A percentile compares a stretch with the other conserved stretches of the same genome.
Conservation (phyloP, 139 green algal species). For the Chlamydomonas eustigma region DNA sequence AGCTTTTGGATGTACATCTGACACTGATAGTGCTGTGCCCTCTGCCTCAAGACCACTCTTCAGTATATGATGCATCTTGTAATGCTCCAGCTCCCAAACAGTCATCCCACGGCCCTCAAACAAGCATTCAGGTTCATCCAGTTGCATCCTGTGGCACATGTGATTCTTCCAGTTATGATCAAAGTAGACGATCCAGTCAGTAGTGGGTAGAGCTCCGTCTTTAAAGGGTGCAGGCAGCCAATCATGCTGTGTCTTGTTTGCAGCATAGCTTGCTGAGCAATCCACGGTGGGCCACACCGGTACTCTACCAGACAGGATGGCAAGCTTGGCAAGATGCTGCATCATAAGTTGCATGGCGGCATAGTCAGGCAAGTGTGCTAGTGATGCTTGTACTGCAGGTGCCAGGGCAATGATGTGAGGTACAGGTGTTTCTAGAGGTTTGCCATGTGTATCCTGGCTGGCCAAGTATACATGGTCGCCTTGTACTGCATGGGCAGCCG, state of each 20-base stretch:
- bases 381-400: not conserved
- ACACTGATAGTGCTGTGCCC: too few relatives aligned
- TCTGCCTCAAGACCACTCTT: too few relatives aligned
- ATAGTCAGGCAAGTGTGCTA: not conserved
- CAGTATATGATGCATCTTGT: too few relatives aligned
- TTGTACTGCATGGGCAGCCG: not conserved
- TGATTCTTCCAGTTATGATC: not conserved
- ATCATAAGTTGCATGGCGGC: not conserved
- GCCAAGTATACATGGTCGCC: not conserved
- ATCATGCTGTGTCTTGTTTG: not conserved
- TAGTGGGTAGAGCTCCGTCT: too few relatives aligned
- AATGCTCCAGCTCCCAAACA: not conserved
- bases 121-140: not conserved
- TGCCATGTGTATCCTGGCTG: not conserved
- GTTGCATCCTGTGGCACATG: not conserved
- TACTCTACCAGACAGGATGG: not conserved
- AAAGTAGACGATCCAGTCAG: not conserved
- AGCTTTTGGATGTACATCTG: too few relatives aligned
- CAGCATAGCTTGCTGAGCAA: not conserved
- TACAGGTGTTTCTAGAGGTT: not conserved
- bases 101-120: not conserved
- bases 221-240: not conserved
- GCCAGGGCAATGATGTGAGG: not conserved
- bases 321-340: not conserved
- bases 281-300: not conserved